phyloP scores from a whole-genome alignment of 345 rosid species.

The Isatis tinctoria region DNA sequence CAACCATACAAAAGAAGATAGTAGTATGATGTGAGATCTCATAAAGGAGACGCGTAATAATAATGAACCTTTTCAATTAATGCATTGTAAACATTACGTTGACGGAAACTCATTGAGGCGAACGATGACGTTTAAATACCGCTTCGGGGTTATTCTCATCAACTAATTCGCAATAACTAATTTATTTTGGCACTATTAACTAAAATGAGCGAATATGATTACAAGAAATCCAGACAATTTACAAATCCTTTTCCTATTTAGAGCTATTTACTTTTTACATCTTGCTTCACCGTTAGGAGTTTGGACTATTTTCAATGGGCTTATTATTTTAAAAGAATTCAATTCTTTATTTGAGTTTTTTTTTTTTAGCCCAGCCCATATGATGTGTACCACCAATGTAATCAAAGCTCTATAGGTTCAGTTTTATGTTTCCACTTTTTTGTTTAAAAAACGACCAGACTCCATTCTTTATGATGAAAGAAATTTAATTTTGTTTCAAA shows the following conservation, averaged over 20 bases:
- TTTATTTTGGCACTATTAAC: not conserved
- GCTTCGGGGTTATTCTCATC: not conserved
- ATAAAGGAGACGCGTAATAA: not conserved
- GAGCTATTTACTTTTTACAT: not conserved
- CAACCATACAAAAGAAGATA: not conserved
- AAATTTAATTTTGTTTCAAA: not conserved
- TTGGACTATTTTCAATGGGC: not conserved
- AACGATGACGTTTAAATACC: not conserved
- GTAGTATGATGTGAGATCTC: not conserved
- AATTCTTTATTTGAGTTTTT: not conserved
- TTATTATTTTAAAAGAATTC: not conserved
- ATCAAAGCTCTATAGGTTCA: not conserved
- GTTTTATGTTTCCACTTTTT: not conserved
- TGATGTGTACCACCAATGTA: not conserved
- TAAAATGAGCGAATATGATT: not conserved
- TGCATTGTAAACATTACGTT: constrained; percentile 17
- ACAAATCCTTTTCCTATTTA: not conserved
- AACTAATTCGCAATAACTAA: not conserved
- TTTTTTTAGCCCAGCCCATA: not conserved
- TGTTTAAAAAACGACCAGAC: not conserved
- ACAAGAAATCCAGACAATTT: not conserved
- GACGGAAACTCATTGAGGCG: not conserved
- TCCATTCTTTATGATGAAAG: not conserved
- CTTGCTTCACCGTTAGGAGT: not conserved
- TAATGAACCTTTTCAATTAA: not conserved